Base-by-base conservation (phyloP, 148 eudicot genomes). In the Pouteria glomerata region DNA sequence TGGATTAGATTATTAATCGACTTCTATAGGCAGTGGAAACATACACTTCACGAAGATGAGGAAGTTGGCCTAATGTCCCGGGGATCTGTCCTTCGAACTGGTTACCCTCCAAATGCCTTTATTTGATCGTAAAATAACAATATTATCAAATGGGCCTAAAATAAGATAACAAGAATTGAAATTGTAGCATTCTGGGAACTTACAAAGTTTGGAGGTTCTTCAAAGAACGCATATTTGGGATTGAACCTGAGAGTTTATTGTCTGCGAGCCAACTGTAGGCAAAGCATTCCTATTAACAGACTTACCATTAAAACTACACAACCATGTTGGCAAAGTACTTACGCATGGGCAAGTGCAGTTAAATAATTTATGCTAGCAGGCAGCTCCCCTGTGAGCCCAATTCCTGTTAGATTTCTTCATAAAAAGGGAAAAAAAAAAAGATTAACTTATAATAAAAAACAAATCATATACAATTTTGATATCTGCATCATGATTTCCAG, bases 71-170 rank as follows among this genome's bases (percentile, higher is more conserved):
- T 45, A 94, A 50, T 16, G 96, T 84, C 65, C 77, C 72, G 0
- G 97, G 98, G 53, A 91, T 82, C 23, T 80, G 14, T 77, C 98
- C 98, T 78, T 86, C 77, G 12, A 94, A 66, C 68, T 87, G 88
- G 73, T 94, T 94, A 63, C 81, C 72, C 79, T 94, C 96, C 82
- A 94, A 81, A 79, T 94, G 90, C 88, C 97, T 94, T 53, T 45
- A 66, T 27, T 33, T 44, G 58, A 78, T 39, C n/a, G 69, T 8
- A 35, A 74, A 30, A 34, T 78, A 12, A 34, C 14, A 11, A 18
- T 12, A 23, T 58, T 23, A 16, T 30, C 15, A 55, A 16, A 31
- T 30, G 21, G 2, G n/a, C 53, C 42, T 11, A 6, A 29, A 71
- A 3, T 29, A 30, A 57, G 29, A 24, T 19, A 51, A 41, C 29